Percentiles rank a stretch among this genome's conserved stretches.
phyloP scores from a whole-genome alignment of 2,329 filamentous ascomycete species.

The Xylariaceae sp. region DNA sequence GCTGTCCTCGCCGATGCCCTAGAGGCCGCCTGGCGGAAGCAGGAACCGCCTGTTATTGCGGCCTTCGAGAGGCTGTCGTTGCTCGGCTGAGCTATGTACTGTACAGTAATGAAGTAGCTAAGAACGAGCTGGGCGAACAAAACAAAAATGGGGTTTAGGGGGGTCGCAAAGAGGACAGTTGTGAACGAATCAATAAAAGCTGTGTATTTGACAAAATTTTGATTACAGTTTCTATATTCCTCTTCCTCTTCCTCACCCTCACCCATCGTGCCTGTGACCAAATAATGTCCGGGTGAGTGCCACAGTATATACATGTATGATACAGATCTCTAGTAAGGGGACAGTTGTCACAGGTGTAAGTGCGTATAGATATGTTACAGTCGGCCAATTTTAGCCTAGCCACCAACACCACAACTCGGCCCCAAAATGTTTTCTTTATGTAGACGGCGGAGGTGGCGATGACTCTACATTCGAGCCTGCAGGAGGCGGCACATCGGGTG shows the following conservation, averaged over 20 bases:
- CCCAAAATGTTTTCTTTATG: conserved; percentile 17
- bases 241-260: neutral
- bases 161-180: too few relatives aligned
- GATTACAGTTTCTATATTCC: conserved; percentile 11
- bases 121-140: neutral
- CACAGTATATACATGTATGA: conserved; percentile 39
- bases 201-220: conserved; percentile 2
- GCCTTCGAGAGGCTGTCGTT: conserved; percentile 58
- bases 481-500: conserved; percentile 13
- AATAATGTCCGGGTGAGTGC: conserved; percentile 6
- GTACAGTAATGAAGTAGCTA: neutral
- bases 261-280: neutral
- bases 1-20: conserved; percentile 60
- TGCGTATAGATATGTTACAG: conserved; percentile 25
- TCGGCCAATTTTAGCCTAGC: neutral
- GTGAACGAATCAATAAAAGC: conserved; percentile 18
- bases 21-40: conserved; percentile 52
- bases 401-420: neutral
- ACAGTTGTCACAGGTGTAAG: neutral
- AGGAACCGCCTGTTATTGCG: conserved; percentile 57
- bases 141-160: neutral
- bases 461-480: conserved; percentile 15
- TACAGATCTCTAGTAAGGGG: conserved; percentile 33
- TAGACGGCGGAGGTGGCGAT: conserved; percentile 27
- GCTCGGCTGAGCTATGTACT: conserved; percentile 49